Evolutionary conservation across 345 rosid genomes (phyloP).

Genomic region (Citrus glauca): DNA sequence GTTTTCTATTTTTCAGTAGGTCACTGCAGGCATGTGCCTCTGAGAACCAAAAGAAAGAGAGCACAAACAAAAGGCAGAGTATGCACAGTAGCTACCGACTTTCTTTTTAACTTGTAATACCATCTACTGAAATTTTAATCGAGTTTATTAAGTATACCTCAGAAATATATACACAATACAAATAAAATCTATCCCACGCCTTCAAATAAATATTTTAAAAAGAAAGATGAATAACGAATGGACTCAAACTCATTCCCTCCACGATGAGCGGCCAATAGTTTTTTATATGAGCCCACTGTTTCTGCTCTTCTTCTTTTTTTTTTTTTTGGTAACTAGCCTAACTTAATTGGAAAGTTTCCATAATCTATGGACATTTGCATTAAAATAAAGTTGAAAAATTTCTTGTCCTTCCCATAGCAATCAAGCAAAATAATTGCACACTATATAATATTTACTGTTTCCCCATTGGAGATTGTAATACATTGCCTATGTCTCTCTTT

Average conservation of each 20-base stretch:
- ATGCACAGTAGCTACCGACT: background rate
- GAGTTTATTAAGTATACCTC: too few species aligned
- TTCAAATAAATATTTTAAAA: too few species aligned
- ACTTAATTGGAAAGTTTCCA: constrained; percentile 35
- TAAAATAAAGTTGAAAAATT: background rate
- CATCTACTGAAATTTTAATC: too few species aligned
- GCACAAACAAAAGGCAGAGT: background rate
- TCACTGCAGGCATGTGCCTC: background rate
- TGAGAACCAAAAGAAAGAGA: background rate
- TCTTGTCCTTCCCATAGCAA: constrained; percentile 19
- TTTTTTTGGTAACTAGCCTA: background rate
- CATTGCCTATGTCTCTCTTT: background rate
- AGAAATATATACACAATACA: too few species aligned
- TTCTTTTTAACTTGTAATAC: too few species aligned
- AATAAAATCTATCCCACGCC: too few species aligned
- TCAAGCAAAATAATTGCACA: background rate
- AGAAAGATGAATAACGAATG: background rate
- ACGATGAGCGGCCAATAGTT: background rate
- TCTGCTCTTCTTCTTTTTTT: constrained; percentile 1
- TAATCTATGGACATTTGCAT: constrained; percentile 8
- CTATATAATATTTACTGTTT: background rate
- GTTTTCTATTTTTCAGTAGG: background rate
- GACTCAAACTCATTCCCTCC: background rate
- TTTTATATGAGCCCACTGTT: constrained; percentile 4
- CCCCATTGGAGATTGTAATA: background rate